Conservation (phyloP, 2,329 filamentous ascomycete genomes). For the Colletotrichum sublineola region DNA sequence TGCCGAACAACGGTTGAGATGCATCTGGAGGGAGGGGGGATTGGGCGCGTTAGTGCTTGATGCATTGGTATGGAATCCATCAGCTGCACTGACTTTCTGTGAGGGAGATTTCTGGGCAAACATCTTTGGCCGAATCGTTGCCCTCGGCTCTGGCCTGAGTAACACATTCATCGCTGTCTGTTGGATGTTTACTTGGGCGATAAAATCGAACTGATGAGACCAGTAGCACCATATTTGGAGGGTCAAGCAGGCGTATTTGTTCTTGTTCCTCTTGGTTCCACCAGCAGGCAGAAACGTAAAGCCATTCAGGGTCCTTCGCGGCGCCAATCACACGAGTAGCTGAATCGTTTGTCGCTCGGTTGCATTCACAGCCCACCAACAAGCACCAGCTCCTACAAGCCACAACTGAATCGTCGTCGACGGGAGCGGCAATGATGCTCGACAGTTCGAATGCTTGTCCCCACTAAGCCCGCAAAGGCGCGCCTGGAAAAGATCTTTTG, state of each 20-base stretch:
- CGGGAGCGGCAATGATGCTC: neutral
- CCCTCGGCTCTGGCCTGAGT: neutral
- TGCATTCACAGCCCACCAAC: neutral
- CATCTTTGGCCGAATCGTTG: conserved; percentile 2
- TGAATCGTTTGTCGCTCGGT: neutral
- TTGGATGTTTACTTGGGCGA: neutral
- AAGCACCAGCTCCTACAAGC: neutral
- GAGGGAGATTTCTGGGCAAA: conserved; percentile 28
- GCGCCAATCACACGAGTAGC: neutral
- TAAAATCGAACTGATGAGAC: neutral
- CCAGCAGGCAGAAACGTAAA: neutral
- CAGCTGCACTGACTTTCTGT: conserved; percentile 5
- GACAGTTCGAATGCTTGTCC: neutral
- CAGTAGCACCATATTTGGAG: neutral
- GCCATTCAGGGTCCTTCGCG: neutral
- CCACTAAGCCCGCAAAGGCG: neutral
- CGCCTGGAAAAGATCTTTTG: conserved; percentile 1
- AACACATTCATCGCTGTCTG: neutral
- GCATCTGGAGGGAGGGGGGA: neutral
- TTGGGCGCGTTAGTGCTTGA: neutral
- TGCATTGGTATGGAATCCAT: neutral
- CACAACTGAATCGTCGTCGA: neutral
- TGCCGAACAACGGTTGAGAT: conserved; percentile 22
- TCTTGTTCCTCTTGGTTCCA: neutral
- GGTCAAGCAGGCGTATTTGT: neutral